A percentile compares a stretch with the other conserved stretches of the same genome.
Evolutionary conservation across 345 rosid species (phyloP).

Genomic region (Hibiscus mutabilis): DNA sequence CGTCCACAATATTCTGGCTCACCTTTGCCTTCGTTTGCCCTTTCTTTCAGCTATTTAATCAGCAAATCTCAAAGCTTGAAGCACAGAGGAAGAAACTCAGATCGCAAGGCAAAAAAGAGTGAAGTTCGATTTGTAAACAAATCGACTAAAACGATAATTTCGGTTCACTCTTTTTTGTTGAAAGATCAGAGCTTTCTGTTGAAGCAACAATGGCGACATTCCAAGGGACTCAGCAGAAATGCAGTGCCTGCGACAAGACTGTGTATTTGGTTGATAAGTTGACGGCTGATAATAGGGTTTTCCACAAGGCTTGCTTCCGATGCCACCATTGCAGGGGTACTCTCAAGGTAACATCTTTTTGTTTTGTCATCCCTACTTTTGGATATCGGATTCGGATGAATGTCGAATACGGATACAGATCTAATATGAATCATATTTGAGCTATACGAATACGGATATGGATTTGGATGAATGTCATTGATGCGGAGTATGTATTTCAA

Average conservation of each 20-base stretch:
- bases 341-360: slow-evolving; percentile 35
- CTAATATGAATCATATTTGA: background rate
- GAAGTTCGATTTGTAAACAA: background rate
- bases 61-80: background rate
- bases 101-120: background rate
- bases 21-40: background rate
- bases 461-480: too few relatives aligned
- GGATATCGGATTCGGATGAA: background rate
- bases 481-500: too few relatives aligned
- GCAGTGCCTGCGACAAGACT: slow-evolving; percentile 53
- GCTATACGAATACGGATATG: too few relatives aligned
- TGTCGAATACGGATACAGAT: background rate
- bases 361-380: background rate
- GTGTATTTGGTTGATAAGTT: slow-evolving; percentile 58
- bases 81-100: background rate
- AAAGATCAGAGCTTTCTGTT: background rate
- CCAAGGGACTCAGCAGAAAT: slow-evolving; percentile 49
- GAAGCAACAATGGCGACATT: slow-evolving; percentile 28
- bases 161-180: background rate
- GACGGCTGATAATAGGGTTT: slow-evolving; percentile 39
- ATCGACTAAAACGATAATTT: too few relatives aligned
- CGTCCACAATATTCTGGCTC: background rate
- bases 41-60: background rate
- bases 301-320: slow-evolving; percentile 53
- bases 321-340: slow-evolving; percentile 63